These are phyloP conservation scores for Eragrostis curvula DNA, from an alignment of 176 grass and related monocot genomes.

Conservation along the genomic window DNA sequence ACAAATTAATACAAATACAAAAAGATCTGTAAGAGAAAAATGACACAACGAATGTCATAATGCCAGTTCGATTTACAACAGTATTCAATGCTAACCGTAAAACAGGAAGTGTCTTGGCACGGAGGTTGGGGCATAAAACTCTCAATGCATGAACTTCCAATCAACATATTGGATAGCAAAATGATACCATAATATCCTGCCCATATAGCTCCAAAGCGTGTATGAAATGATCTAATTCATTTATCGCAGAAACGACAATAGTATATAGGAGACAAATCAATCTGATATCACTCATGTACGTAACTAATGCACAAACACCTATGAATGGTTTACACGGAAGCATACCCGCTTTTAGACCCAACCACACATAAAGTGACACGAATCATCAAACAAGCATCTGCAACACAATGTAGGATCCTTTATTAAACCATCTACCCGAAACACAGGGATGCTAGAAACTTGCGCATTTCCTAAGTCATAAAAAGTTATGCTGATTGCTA, in stretches of 20 bases:
- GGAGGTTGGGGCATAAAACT: not conserved
- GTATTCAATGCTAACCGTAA: not conserved
- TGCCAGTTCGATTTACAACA: not conserved
- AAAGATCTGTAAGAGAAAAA: not conserved
- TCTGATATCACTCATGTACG: not conserved
- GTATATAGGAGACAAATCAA: not conserved
- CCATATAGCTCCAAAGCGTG: not conserved
- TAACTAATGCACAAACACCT: constrained; percentile 11
- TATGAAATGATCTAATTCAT: constrained; percentile 13
- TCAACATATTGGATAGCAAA: not conserved
- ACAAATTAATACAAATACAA: not conserved
- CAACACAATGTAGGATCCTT: not conserved
- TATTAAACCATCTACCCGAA: not conserved
- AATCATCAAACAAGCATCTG: not conserved
- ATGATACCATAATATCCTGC: not conserved
- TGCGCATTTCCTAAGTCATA: not conserved
- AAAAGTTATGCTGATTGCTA: not conserved
- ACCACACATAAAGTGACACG: not conserved
- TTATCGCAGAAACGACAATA: not conserved
- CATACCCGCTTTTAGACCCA: not conserved
- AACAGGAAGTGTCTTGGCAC: not conserved
- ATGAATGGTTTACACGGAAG: not conserved
- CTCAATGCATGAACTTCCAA: not conserved
- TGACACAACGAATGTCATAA: not conserved
- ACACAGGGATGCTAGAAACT: not conserved